A percentile compares a stretch with the other conserved stretches of the same genome.
Evolutionary conservation across 2,329 filamentous ascomycete species (phyloP).

Genomic region (Rugonectria rugulosa): DNA sequence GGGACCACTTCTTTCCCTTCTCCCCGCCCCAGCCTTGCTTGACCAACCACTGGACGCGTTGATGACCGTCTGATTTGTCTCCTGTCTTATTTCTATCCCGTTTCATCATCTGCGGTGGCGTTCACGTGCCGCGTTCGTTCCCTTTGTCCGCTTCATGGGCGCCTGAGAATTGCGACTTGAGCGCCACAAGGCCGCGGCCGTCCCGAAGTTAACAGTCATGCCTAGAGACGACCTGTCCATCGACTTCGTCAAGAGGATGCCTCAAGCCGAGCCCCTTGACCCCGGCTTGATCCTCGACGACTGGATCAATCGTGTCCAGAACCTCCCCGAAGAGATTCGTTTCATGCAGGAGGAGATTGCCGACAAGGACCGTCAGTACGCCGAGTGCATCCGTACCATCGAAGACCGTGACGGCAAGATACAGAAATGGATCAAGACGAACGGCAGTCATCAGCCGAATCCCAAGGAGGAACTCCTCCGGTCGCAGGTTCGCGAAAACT

Average conservation of each 20-base stretch:
- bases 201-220: slow-evolving; percentile 67
- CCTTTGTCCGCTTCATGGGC: slow-evolving; percentile 27
- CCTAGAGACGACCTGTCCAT: slow-evolving; percentile 77
- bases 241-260: slow-evolving; percentile 74
- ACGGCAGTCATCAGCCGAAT: slow-evolving; percentile 76
- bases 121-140: slow-evolving; percentile 22
- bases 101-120: slow-evolving; percentile 23
- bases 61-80: slow-evolving; percentile 17
- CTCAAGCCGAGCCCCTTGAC: slow-evolving; percentile 67
- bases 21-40: slow-evolving; percentile 31
- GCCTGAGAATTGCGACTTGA: slow-evolving; percentile 30
- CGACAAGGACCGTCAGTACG: slow-evolving; percentile 78
- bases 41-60: slow-evolving; percentile 34
- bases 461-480: slow-evolving; percentile 77
- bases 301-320: slow-evolving; percentile 77
- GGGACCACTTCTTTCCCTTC: slow-evolving; percentile 37
- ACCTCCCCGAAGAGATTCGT: slow-evolving; percentile 81
- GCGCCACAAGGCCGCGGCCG: slow-evolving; percentile 29
- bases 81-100: slow-evolving; percentile 15
- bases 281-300: slow-evolving; percentile 78
- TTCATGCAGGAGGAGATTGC: slow-evolving; percentile 85
- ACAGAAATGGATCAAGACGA: slow-evolving; percentile 81
- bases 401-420: slow-evolving; percentile 76
- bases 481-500: slow-evolving; percentile 72
- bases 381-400: slow-evolving; percentile 73